phyloP scores from a whole-genome alignment of 2,329 filamentous ascomycete genomes.

The Exophiala alcalophila region DNA sequence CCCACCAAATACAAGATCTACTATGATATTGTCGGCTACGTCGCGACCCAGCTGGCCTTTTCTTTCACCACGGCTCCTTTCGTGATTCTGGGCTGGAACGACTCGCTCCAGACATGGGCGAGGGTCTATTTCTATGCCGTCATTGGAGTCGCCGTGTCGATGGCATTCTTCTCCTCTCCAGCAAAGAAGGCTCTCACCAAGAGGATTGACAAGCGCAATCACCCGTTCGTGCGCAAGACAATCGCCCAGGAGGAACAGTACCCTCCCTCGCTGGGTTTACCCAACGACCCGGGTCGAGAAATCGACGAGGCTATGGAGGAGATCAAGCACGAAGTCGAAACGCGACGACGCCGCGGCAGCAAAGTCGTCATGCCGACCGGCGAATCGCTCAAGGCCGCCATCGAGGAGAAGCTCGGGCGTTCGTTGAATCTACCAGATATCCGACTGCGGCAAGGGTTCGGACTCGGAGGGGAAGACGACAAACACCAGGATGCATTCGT shows the following conservation, averaged over 20 bases:
- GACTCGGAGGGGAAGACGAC: neutral
- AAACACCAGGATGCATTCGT: neutral
- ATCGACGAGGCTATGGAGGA: constrained; percentile 75
- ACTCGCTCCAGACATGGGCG: constrained; percentile 73
- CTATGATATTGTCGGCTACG: constrained; percentile 75
- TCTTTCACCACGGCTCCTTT: constrained; percentile 83
- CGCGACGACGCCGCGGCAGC: constrained; percentile 49
- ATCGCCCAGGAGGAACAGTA: constrained; percentile 59
- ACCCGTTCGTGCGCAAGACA: constrained; percentile 42
- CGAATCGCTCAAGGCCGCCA: constrained; percentile 51
- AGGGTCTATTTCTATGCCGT: constrained; percentile 87
- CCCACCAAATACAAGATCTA: constrained; percentile 72
- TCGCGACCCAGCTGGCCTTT: constrained; percentile 78
- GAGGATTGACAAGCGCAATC: constrained; percentile 57
- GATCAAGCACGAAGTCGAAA: constrained; percentile 69
- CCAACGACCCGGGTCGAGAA: constrained; percentile 70
- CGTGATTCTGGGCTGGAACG: constrained; percentile 69
- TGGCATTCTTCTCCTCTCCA: constrained; percentile 76
- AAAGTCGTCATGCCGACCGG: constrained; percentile 45
- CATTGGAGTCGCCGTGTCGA: constrained; percentile 61
- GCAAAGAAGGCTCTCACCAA: constrained; percentile 62
- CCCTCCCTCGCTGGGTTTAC: constrained; percentile 71
- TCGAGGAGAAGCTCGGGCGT: constrained; percentile 32
- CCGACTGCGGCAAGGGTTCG: constrained; percentile 12
- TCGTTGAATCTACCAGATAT: constrained; percentile 18